These are phyloP conservation scores for Nepenthes mirabilis DNA, from an alignment of 148 eudicot genomes.

Conservation along the genomic window DNA sequence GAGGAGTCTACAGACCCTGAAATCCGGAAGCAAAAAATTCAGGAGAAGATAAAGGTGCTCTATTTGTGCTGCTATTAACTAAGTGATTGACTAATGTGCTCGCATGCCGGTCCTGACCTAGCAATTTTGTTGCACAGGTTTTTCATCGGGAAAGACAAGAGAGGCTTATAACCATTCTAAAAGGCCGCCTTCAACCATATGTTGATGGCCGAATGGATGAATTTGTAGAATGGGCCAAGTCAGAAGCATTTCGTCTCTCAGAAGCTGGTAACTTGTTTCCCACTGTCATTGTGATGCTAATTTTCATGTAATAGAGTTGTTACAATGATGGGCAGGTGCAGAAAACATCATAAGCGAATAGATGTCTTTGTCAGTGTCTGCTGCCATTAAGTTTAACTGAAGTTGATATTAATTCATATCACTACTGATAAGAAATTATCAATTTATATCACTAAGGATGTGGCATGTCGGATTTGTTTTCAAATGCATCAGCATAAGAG, in stretches of 20 bases:
- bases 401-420: too few species aligned
- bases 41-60: conserved; percentile 67
- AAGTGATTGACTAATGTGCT: neutral
- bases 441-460: too few species aligned
- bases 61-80: neutral
- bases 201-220: conserved; percentile 61
- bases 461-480: too few species aligned
- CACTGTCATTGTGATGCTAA: neutral
- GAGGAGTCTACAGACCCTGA: conserved; percentile 47
- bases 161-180: conserved; percentile 50
- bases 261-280: conserved; percentile 48
- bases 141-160: conserved; percentile 70
- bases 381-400: too few species aligned
- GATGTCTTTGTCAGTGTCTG: neutral
- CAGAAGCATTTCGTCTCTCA: conserved; percentile 69
- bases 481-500: too few species aligned
- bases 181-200: conserved; percentile 58
- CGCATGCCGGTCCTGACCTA: neutral
- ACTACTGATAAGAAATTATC: too few species aligned
- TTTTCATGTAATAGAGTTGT: too few species aligned
- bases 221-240: conserved; percentile 66
- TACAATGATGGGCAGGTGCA: neutral
- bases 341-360: neutral
- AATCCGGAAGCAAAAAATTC: conserved; percentile 46
- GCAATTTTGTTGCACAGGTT: conserved; percentile 27